A percentile compares a stretch with the other conserved stretches of the same genome.
Evolutionary conservation across 208 protist species (phyloP).

Genomic region (Vickermania ingenoplastis): DNA sequence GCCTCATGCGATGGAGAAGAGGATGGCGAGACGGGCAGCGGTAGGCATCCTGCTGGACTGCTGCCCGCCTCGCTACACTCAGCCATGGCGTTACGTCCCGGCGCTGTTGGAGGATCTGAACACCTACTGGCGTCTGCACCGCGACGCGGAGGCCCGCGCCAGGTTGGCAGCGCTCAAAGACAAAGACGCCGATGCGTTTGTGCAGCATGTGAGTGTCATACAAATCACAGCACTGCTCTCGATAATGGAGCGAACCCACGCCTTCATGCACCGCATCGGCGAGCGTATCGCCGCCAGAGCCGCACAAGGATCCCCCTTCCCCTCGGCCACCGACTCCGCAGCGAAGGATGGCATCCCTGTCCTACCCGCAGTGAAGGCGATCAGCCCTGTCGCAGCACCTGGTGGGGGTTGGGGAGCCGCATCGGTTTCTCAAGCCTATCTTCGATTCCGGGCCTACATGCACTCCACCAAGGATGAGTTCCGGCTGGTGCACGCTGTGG

Average conservation of each 20-base stretch:
- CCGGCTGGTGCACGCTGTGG: slow-evolving; percentile 33
- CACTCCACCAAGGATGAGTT: slow-evolving; percentile 32
- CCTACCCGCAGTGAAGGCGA: neutral
- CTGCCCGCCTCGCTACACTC: neutral
- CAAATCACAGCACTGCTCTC: slow-evolving; percentile 39
- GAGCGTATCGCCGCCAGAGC: slow-evolving; percentile 13
- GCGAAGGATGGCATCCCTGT: neutral
- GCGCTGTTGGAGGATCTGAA: slow-evolving; percentile 12
- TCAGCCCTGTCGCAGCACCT: neutral
- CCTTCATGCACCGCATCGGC: slow-evolving; percentile 48
- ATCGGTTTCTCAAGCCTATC: slow-evolving; percentile 8
- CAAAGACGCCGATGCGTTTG: slow-evolving; percentile 39
- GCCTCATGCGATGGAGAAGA: too few relatives aligned
- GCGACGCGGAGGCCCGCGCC: slow-evolving; percentile 25
- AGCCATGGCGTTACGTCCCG: neutral
- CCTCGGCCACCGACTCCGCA: neutral
- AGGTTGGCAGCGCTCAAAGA: slow-evolving; percentile 26
- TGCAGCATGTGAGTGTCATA: slow-evolving; percentile 31
- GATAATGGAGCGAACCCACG: slow-evolving; percentile 59
- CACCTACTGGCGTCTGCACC: slow-evolving; percentile 28
- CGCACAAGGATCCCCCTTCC: neutral
- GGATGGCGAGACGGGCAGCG: too few relatives aligned
- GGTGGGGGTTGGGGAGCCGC: neutral
- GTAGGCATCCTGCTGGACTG: neutral
- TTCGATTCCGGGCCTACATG: slow-evolving; percentile 46